These are phyloP conservation scores for Keithomyces neogunnii DNA, from an alignment of 2,329 filamentous ascomycete genomes.

Conservation along the genomic window DNA sequence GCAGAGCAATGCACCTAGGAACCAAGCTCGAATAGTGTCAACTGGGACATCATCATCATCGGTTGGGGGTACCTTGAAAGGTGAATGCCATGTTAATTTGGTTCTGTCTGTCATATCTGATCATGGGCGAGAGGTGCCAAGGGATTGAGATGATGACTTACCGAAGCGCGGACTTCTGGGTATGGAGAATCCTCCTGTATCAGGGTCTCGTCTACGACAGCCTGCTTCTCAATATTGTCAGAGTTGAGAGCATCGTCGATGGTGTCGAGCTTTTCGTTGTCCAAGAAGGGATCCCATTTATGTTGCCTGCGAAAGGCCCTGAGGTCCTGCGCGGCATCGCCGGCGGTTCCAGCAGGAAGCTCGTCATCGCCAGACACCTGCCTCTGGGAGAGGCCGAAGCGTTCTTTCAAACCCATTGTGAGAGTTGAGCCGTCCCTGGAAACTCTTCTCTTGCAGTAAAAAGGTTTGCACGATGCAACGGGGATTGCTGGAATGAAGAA, in stretches of 20 bases:
- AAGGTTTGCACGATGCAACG: not conserved
- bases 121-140: not conserved
- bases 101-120: not conserved
- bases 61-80: slow-evolving; percentile 22
- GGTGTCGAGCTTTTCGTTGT: slow-evolving; percentile 39
- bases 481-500: not conserved
- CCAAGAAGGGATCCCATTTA: slow-evolving; percentile 48
- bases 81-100: not conserved
- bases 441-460: not conserved
- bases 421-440: not conserved
- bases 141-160: slow-evolving; percentile 5
- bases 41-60: slow-evolving; percentile 40
- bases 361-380: not conserved
- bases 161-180: slow-evolving; percentile 17
- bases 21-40: slow-evolving; percentile 52
- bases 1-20: slow-evolving; percentile 45
- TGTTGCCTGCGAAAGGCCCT: slow-evolving; percentile 28
- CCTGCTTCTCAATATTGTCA: slow-evolving; percentile 34
- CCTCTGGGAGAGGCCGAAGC: slow-evolving; percentile 1
- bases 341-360: not conserved
- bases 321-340: not conserved
- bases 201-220: slow-evolving; percentile 34
- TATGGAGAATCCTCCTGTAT: slow-evolving; percentile 42
- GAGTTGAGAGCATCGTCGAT: slow-evolving; percentile 37
- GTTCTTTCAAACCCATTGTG: slow-evolving; percentile 2